Percentiles rank a stretch among this genome's conserved stretches.
Conservation (phyloP, 129 eudicot species). For the Pittosporum tobira region DNA sequence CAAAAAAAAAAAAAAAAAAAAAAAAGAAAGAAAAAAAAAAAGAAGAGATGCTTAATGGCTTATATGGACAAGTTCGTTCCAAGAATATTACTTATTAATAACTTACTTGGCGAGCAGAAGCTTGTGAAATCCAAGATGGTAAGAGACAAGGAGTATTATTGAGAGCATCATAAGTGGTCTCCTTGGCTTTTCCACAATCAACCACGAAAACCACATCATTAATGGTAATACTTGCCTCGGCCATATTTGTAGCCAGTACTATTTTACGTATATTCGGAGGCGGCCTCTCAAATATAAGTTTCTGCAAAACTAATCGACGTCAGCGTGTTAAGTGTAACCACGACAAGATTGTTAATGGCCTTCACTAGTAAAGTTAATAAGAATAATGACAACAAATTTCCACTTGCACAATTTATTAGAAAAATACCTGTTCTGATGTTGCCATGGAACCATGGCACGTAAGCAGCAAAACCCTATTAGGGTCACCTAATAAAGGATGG, state of each 20-base stretch:
- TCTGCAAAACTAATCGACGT: no score
- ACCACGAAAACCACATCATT: slow-evolving; percentile 97
- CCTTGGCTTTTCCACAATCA: slow-evolving; percentile 99
- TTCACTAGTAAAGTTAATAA: no score
- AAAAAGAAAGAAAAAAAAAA: slow-evolving; percentile 10
- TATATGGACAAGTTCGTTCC: no score
- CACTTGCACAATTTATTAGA: no score
- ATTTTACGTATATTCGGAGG: slow-evolving; percentile 89
- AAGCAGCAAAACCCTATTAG: slow-evolving; percentile 77
- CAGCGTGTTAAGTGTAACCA: no score
- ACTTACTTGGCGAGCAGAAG: slow-evolving; percentile 99
- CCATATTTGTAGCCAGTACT: slow-evolving; percentile 97
- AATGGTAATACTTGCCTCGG: slow-evolving; percentile 98
- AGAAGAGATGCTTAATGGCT: no score
- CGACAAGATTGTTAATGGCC: no score
- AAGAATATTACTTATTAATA: no score
- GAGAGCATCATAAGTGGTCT: slow-evolving; percentile 97
- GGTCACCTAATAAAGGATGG: slow-evolving; percentile 94
- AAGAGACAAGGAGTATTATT: slow-evolving; percentile 93
- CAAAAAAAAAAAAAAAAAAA: slow-evolving; percentile 1
- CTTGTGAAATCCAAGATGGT: slow-evolving; percentile 99
- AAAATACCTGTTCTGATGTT: slow-evolving; percentile 76
- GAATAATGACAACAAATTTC: no score
- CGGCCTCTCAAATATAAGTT: slow-evolving; percentile 85
- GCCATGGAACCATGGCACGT: slow-evolving; percentile 99